Percentiles rank a stretch among this genome's conserved stretches.
phyloP scores from a whole-genome alignment of 495 filamentous ascomycete species.

The Bryoglossum gracile region DNA sequence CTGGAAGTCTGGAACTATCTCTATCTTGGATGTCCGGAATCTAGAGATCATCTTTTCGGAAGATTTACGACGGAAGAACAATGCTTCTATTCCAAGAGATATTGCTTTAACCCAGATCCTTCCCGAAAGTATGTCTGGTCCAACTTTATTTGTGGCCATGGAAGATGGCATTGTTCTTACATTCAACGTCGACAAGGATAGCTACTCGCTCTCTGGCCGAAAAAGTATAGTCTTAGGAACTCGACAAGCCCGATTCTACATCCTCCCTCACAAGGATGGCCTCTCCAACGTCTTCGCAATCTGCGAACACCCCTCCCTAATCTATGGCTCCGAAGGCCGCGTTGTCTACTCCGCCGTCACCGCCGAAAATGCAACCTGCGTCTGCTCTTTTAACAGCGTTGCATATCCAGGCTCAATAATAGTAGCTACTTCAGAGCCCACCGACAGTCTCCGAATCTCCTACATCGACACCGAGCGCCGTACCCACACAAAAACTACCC shows the following conservation, averaged over 20 bases:
- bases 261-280: constrained; percentile 54
- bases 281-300: constrained; percentile 84
- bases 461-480: constrained; percentile 75
- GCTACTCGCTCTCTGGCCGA: constrained; percentile 55
- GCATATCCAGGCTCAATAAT: constrained; percentile 76
- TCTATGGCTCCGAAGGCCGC: constrained; percentile 80
- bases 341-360: constrained; percentile 95
- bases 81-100: constrained; percentile 71
- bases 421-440: constrained; percentile 73
- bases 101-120: constrained; percentile 72
- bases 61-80: constrained; percentile 44
- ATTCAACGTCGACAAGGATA: constrained; percentile 58
- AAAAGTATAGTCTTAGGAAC: constrained; percentile 84
- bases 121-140: constrained; percentile 36
- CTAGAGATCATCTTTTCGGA: constrained; percentile 58
- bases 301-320: constrained; percentile 87
- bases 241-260: constrained; percentile 70
- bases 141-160: constrained; percentile 87
- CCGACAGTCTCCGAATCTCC: constrained; percentile 69
- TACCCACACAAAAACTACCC: constrained; percentile 76
- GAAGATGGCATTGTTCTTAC: constrained; percentile 89
- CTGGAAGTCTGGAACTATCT: constrained; percentile 69
- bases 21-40: constrained; percentile 56
- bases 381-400: constrained; percentile 75
- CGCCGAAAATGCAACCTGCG: constrained; percentile 69